These are phyloP conservation scores for Wickerhamiella cacticola DNA, from an alignment of 805 yeast species.

Conservation along the genomic window DNA sequence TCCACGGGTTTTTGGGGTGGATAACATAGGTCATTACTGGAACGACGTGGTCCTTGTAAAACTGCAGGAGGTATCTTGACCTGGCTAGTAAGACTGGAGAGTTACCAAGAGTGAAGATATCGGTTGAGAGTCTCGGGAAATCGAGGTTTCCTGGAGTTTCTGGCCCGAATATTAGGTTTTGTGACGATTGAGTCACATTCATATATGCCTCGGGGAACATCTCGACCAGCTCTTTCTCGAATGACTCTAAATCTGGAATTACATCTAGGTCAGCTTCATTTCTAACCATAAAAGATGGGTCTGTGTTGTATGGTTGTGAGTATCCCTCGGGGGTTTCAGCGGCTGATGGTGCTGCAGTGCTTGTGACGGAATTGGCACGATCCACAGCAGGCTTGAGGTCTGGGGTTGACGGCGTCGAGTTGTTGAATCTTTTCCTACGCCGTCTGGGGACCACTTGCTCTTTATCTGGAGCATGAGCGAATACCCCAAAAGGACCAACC, in stretches of 20 bases:
- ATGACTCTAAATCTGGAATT: neutral
- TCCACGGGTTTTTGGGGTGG: slow-evolving; percentile 75
- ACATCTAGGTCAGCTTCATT: neutral
- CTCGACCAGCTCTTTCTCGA: slow-evolving; percentile 8
- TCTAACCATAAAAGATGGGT: neutral
- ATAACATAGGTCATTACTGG: slow-evolving; percentile 65
- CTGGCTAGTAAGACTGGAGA: slow-evolving; percentile 30
- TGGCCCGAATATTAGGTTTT: slow-evolving; percentile 12
- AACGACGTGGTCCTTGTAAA: slow-evolving; percentile 65
- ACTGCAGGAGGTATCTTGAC: slow-evolving; percentile 56
- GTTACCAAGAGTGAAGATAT: slow-evolving; percentile 5
- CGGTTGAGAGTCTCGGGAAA: neutral
- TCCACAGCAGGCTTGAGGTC: neutral
- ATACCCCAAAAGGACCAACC: slow-evolving; percentile 77
- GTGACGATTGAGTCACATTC: neutral
- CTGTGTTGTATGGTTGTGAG: neutral
- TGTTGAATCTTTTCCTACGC: neutral
- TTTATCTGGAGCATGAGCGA: slow-evolving; percentile 23
- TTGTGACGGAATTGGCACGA: neutral
- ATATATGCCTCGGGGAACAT: slow-evolving; percentile 12
- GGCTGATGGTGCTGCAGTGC: neutral
- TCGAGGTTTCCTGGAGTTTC: neutral
- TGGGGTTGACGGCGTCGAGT: neutral
- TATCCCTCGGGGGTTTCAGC: neutral
- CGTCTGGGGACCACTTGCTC: neutral